Conservation (phyloP, 2,329 filamentous ascomycete genomes). For the Orbilia ellipsospora region DNA sequence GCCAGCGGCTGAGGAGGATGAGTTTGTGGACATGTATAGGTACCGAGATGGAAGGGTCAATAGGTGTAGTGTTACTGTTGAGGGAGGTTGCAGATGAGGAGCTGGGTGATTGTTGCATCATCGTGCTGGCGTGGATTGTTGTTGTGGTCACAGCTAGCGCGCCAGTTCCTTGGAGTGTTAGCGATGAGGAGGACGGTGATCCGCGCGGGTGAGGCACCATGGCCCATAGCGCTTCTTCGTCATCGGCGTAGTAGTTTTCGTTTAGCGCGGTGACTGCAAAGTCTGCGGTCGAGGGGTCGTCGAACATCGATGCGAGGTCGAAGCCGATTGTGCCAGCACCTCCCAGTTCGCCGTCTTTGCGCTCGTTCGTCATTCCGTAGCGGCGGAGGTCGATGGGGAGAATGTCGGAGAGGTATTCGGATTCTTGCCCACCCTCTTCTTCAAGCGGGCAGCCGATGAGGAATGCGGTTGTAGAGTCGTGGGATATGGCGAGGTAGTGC, state of each 20-base stretch:
- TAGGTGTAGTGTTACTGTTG: constrained; percentile 56
- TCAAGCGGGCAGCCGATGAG: constrained; percentile 91
- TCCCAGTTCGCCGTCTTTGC: constrained; percentile 63
- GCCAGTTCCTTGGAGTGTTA: constrained; percentile 14
- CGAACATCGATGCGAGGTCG: constrained; percentile 87
- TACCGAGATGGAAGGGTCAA: constrained; percentile 61
- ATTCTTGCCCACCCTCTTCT: constrained; percentile 65
- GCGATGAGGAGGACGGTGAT: constrained; percentile 27
- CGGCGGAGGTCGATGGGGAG: constrained; percentile 91
- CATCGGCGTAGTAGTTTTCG: constrained; percentile 74
- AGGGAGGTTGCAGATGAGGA: constrained; percentile 44
- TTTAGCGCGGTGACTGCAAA: constrained; percentile 89
- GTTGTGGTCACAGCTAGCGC: constrained; percentile 14
- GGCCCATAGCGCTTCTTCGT: constrained; percentile 67
- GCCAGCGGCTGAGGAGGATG: constrained; percentile 94
- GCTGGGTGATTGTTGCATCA: constrained; percentile 25
- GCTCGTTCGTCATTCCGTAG: constrained; percentile 83
- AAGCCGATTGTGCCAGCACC: constrained; percentile 71
- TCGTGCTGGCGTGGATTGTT: constrained; percentile 6
- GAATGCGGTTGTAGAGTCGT: constrained; percentile 96
- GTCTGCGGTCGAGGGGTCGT: constrained; percentile 85
- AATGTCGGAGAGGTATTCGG: constrained; percentile 90
- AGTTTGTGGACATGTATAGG: constrained; percentile 96
- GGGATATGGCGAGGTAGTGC: constrained; percentile 98
- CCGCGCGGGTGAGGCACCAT: constrained; percentile 48